Conservation (phyloP, 2,329 filamentous ascomycete species). For the Sporothrix schenckii region DNA sequence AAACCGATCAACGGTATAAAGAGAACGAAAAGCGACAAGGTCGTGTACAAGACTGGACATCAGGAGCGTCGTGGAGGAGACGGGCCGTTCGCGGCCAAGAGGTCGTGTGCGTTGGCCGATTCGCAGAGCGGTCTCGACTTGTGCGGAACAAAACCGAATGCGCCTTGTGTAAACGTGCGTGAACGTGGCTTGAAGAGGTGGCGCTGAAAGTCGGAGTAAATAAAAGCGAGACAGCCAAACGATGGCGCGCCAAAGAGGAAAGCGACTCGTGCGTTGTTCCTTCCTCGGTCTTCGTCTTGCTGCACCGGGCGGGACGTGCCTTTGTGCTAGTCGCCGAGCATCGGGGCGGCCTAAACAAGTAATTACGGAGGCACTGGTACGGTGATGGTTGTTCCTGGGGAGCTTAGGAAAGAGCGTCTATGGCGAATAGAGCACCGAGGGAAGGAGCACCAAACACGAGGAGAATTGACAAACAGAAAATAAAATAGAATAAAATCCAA, state of each 20-base stretch:
- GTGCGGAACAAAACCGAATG: slow-evolving; percentile 2
- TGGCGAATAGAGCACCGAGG: neutral
- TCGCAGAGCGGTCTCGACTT: neutral
- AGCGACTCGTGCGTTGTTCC: neutral
- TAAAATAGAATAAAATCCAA: too few relatives aligned
- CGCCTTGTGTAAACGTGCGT: neutral
- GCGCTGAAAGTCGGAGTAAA: neutral
- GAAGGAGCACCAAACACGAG: neutral
- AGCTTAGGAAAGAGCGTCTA: neutral
- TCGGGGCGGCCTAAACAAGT: slow-evolving; percentile 26
- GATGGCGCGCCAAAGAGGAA: neutral
- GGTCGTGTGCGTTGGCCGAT: neutral
- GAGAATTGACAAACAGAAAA: too few relatives aligned
- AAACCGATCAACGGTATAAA: too few relatives aligned
- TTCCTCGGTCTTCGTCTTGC: too few relatives aligned
- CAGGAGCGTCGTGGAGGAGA: neutral
- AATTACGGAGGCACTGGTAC: slow-evolving; percentile 30
- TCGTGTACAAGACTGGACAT: slow-evolving; percentile 12
- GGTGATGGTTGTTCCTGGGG: slow-evolving; percentile 1
- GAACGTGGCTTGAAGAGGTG: neutral
- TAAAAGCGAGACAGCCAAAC: neutral
- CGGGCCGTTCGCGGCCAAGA: neutral
- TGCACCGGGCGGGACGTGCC: neutral
- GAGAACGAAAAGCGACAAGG: neutral
- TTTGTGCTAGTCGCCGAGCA: slow-evolving; percentile 30